Evolutionary conservation across 2,329 filamentous ascomycete species (phyloP), one percentile per base, ranked within the genome.

Genomic region (Spiromastix sp.): DNA sequence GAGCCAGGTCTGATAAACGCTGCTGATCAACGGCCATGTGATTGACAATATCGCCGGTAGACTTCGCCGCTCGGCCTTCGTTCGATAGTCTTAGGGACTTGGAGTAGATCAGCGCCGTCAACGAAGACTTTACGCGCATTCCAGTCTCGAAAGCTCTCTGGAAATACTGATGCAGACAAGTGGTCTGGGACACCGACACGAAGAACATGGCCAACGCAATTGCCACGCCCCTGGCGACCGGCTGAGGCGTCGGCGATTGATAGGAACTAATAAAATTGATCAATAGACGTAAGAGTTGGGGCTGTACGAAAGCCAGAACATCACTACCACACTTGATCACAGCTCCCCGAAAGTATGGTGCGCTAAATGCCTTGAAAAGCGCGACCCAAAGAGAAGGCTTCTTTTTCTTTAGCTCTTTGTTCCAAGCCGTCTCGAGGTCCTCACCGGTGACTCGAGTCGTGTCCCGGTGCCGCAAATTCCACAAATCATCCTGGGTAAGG

Each of bases 1-100:
- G 93, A 2, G 89, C 85, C 38, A 98, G 67, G 60, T 98, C 91
- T 51, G 95, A 84, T 12, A 98, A 71, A 45, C 93, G 81, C 60
- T 98, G 91, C 10, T 89, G 89, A 56, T 98, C 91, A 7, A 98
- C 89, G 30, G 93, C 91, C 89, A 98, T 98, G 62, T 94, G 91
- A 56, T 98, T 98, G 56, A 98, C 91, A 52, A 98, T 96, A 52
- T 98, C 93, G 38, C 91, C 91, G 0, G 91, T 98, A 0, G 85
- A 84, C 63, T 96, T 95, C 29, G 78, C 64, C 2, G 86, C 74
- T 36, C 89, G 77, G 6, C 91, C 91, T 61, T 98, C 91, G 49
- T 93, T 96, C 4, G 89, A 96, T 12, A 98, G 69, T 44, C 77
- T 80, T 42, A 96, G 70, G 0, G 87, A 82, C 63, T 98, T 98